These are phyloP conservation scores for Bacterosira constricta DNA, from an alignment of 108 stramenopile species.

Conservation along the genomic window DNA sequence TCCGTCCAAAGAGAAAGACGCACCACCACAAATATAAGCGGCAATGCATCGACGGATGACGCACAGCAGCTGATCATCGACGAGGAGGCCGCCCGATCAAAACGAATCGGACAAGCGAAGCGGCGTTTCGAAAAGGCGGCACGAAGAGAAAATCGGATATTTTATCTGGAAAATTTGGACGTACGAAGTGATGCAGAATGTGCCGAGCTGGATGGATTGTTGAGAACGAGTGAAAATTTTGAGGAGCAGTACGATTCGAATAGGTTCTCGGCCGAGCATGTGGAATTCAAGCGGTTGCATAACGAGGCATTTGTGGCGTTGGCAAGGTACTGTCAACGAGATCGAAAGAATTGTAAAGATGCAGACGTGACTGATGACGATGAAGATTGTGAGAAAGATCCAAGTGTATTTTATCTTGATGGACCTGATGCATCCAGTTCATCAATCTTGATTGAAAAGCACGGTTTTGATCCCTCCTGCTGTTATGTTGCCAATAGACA, in stretches of 20 bases:
- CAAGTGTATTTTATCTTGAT: constrained; percentile 56
- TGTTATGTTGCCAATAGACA: constrained; percentile 63
- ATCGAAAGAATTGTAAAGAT: constrained; percentile 1
- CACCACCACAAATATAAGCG: no score
- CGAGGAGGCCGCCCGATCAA: not conserved
- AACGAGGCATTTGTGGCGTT: constrained; percentile 49
- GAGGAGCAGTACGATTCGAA: constrained; percentile 55
- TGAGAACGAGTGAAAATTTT: constrained; percentile 18
- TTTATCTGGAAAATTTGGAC: not conserved
- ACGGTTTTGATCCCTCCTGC: constrained; percentile 16
- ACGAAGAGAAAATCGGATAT: constrained; percentile 13
- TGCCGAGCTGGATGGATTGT: constrained; percentile 45
- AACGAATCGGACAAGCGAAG: constrained; percentile 9
- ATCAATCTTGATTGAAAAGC: constrained; percentile 14
- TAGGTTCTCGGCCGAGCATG: constrained; percentile 35
- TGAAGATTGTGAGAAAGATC: not conserved
- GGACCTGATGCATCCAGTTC: constrained; percentile 53
- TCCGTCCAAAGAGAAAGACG: not conserved
- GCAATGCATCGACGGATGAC: not conserved
- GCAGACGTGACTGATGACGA: not conserved
- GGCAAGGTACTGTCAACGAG: constrained; percentile 34
- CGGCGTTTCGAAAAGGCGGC: constrained; percentile 7
- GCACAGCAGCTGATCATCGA: not conserved
- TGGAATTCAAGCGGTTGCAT: constrained; percentile 51
- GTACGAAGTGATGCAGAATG: constrained; percentile 27